Evolutionary conservation across 192 early-diverging fungal species (phyloP).

Genomic region (Spizellomyces punctatus): DNA sequence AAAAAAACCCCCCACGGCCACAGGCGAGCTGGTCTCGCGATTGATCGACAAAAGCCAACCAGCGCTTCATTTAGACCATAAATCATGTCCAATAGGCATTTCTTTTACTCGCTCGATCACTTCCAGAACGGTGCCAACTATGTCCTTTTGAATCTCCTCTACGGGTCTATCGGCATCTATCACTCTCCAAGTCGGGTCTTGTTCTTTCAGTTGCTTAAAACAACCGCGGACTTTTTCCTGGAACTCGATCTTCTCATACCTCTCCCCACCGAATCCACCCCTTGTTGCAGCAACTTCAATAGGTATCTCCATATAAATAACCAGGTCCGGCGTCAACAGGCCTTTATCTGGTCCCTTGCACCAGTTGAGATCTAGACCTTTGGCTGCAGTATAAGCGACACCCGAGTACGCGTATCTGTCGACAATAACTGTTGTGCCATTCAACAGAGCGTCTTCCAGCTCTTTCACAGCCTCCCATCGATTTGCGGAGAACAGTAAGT

Average conservation of each 20-base stretch:
- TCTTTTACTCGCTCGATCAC: not conserved
- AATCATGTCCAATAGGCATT: conserved; percentile 10
- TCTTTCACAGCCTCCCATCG: conserved; percentile 84
- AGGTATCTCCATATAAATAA: conserved; percentile 86
- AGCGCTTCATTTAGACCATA: conserved; percentile 11
- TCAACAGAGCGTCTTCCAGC: conserved; percentile 61
- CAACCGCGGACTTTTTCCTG: conserved; percentile 76
- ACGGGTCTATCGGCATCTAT: conserved; percentile 15
- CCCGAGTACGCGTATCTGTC: conserved; percentile 98
- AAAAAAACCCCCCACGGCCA: too few relatives aligned
- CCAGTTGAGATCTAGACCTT: conserved; percentile 81
- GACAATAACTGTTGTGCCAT: conserved; percentile 78
- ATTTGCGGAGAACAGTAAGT: conserved; percentile 95
- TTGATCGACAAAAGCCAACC: not conserved
- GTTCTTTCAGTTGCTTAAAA: conserved; percentile 61
- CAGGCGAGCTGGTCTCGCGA: too few relatives aligned
- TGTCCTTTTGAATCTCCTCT: conserved; percentile 12
- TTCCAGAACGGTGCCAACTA: not conserved
- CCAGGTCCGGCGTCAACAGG: conserved; percentile 80
- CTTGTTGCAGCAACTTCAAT: conserved; percentile 74
- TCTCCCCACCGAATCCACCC: conserved; percentile 88
- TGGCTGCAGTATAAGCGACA: conserved; percentile 88
- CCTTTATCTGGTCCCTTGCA: conserved; percentile 86
- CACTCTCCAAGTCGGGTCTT: not conserved
- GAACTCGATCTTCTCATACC: conserved; percentile 85